Evolutionary conservation across 805 yeast genomes (phyloP).

Genomic region (Candida loeiensis): DNA sequence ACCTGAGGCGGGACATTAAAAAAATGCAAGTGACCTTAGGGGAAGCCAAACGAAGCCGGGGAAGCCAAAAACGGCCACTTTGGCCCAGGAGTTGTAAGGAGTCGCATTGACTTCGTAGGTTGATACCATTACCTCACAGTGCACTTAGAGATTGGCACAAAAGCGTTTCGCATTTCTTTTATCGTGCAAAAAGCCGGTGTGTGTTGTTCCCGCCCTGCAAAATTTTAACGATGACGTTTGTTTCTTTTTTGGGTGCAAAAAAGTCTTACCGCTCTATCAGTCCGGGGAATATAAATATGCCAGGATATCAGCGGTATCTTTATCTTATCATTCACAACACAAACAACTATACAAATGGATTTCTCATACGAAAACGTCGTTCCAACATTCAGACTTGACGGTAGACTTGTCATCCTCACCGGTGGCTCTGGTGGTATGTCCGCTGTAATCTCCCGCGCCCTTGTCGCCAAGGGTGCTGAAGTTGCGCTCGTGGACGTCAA

Average conservation of each 20-base stretch:
- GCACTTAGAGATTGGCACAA: not conserved
- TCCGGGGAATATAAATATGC: slow-evolving; percentile 3
- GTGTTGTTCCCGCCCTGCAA: too few species aligned
- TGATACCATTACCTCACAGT: not conserved
- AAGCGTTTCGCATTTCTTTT: not conserved
- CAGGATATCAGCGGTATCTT: not conserved
- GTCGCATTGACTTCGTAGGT: too few species aligned
- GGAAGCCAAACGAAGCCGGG: not conserved
- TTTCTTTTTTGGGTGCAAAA: slow-evolving; percentile 3
- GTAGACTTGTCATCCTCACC: slow-evolving; percentile 67
- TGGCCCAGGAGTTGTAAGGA: too few species aligned
- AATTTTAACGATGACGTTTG: slow-evolving; percentile 5
- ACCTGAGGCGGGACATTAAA: slow-evolving; percentile 1
- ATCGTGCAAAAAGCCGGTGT: not conserved
- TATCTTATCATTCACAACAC: not conserved
- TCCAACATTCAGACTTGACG: slow-evolving; percentile 66
- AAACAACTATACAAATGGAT: slow-evolving; percentile 15
- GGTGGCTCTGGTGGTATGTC: slow-evolving; percentile 84
- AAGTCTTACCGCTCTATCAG: not conserved
- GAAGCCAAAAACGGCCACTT: not conserved
- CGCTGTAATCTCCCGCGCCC: slow-evolving; percentile 58
- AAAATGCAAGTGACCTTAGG: not conserved
- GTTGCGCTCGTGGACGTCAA: slow-evolving; percentile 70
- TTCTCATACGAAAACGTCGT: slow-evolving; percentile 45
- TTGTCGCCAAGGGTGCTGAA: slow-evolving; percentile 74